Evolutionary conservation across 169 alveolate genomes (phyloP), one percentile per base, ranked within the genome.

Genomic region (Cryptosporidium parvum): DNA sequence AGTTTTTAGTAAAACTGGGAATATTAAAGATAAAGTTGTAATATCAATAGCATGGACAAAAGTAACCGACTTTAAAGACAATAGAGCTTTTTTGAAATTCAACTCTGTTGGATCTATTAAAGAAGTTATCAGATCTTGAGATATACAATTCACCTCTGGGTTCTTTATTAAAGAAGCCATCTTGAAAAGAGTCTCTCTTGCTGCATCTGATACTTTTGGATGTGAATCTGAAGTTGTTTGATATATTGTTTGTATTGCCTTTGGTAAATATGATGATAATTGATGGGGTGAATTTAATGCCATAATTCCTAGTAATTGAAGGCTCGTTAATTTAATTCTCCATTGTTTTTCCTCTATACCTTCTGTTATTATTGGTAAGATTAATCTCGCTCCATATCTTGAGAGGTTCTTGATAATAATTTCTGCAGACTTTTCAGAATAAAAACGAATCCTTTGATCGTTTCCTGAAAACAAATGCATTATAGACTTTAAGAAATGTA

Each of bases 291-390:
- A 65, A 35, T 65, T 80, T 26, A 61, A n/a, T 7, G 89, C 59
- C 75, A 80, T 61, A 26, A 72, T 65, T 29, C 59, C 86, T 65
- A 93, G 87, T 37, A 93, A 39, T 85, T 92, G 93, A 71, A 93
- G 91, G 69, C 92, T 67, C 12, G 92, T 94, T 33, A 93, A 71
- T 85, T 89, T 91, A 23, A 91, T 85, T n/a, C 93, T 84, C 94
- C 95, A 93, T 85, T 91, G 93, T 61, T 56, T 80, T 26, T 70
- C 89, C 21, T 86, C 70, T 42, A 87, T 75, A 44, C 91, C 71
- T 44, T 72, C 35, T 12, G 85, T 59, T 51, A 92, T 71, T 44
- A 69, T 31, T 21, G 92, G 93, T 6, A 92, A 80, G 18, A 92
- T 69, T 31, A 70, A 69, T 35, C 75, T 73, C 14, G 72, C 58